Evolutionary conservation across 148 eudicot species (phyloP).

Genomic region (Rhododendron williamsianum): DNA sequence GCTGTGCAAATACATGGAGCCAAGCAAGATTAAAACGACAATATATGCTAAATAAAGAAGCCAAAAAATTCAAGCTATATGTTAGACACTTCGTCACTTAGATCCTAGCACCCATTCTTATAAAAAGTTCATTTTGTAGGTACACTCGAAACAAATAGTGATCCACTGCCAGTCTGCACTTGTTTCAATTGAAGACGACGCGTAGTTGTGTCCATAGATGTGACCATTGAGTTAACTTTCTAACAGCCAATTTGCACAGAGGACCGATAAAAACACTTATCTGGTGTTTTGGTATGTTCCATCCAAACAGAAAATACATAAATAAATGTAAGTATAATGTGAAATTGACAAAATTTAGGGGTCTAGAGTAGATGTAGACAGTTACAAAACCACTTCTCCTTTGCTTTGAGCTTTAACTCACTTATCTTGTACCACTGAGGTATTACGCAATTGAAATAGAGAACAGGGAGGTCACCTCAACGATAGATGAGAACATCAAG

Average conservation of each 20-base stretch:
- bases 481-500: conserved; percentile 51
- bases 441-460: not conserved
- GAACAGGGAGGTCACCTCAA: conserved; percentile 57
- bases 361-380: not conserved
- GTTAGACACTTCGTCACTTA: not conserved
- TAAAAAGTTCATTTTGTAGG: not conserved
- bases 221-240: not conserved
- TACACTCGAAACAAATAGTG: not conserved
- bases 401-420: not conserved
- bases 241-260: not conserved
- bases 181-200: not conserved
- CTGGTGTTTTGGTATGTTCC: not conserved
- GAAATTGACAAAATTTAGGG: not conserved
- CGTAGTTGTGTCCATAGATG: not conserved
- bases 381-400: not conserved
- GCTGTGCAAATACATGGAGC: too few species aligned
- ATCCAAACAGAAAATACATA: not conserved
- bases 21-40: too few species aligned
- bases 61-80: too few species aligned
- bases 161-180: too few species aligned
- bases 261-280: not conserved
- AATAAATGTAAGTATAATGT: not conserved
- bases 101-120: not conserved
- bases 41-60: too few species aligned
- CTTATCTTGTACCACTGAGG: not conserved